phyloP scores from a whole-genome alignment of 73 alveolate species.

The Halteria grandinella region DNA sequence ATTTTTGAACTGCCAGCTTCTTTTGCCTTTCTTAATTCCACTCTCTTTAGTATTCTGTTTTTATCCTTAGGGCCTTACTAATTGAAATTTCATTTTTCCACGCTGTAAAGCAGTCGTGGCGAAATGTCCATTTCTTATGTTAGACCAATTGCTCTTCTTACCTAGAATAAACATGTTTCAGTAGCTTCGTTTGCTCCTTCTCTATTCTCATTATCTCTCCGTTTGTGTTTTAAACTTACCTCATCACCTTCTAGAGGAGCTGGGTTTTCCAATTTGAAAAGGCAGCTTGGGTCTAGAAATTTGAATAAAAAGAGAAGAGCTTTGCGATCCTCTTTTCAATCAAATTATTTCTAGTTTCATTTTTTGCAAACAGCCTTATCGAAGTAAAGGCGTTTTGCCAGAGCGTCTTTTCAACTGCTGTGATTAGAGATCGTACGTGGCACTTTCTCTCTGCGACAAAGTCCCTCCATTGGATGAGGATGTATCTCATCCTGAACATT shows the following conservation, averaged over 20 bases:
- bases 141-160: neutral
- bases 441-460: constrained; percentile 10
- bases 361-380: neutral
- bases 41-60: neutral
- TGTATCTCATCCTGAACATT: constrained; percentile 22
- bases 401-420: constrained; percentile 26
- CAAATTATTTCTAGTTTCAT: neutral
- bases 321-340: neutral
- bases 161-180: neutral
- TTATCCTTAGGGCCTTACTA: neutral
- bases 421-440: neutral
- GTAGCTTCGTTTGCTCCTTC: neutral
- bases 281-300: neutral
- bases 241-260: neutral
- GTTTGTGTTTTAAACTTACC: neutral
- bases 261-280: constrained; percentile 30
- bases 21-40: neutral
- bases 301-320: neutral
- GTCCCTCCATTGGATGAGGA: constrained; percentile 18
- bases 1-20: neutral
- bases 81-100: neutral
- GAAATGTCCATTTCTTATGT: neutral
- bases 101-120: neutral
- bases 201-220: neutral
- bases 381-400: constrained; percentile 5